Conservation (phyloP, 352 stramenopile species). For the Globisporangium emineosum region DNA sequence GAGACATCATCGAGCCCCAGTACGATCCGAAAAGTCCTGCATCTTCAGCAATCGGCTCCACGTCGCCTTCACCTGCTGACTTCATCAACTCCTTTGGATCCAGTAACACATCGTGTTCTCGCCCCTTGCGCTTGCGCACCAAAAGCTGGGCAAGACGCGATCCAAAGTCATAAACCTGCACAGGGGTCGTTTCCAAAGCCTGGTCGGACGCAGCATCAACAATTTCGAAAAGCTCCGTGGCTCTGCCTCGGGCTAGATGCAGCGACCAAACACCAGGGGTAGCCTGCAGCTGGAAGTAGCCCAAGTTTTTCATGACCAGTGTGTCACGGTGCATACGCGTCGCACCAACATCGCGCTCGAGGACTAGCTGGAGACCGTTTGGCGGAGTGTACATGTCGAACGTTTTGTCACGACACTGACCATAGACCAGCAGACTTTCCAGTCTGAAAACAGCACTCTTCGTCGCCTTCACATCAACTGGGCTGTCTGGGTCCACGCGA, state of each 20-base stretch:
- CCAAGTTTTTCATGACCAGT: conserved; percentile 99
- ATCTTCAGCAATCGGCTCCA: conserved; percentile 41
- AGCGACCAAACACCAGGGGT: conserved; percentile 95
- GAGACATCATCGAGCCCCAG: conserved; percentile 70
- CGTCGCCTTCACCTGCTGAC: conserved; percentile 15
- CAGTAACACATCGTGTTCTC: conserved; percentile 73
- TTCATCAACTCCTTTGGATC: conserved; percentile 26
- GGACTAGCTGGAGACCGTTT: conserved; percentile 90
- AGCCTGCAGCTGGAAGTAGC: conserved; percentile 99
- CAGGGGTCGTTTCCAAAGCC: conserved; percentile 29
- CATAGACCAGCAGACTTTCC: conserved; percentile 89
- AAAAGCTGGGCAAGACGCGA: conserved; percentile 85
- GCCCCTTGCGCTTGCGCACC: conserved; percentile 90
- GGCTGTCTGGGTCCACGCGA: conserved; percentile 61
- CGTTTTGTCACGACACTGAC: conserved; percentile 87
- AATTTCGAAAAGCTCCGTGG: conserved; percentile 77
- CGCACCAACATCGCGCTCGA: conserved; percentile 71
- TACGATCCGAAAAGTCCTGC: conserved; percentile 57
- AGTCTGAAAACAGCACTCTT: conserved; percentile 81
- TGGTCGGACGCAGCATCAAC: conserved; percentile 49
- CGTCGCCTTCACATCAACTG: conserved; percentile 46
- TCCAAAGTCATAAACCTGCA: conserved; percentile 85
- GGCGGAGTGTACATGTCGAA: conserved; percentile 77
- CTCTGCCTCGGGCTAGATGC: conserved; percentile 80
- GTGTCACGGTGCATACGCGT: conserved; percentile 89